phyloP scores from a whole-genome alignment of 2,329 filamentous ascomycete species.

The Alternaria conjuncta region DNA sequence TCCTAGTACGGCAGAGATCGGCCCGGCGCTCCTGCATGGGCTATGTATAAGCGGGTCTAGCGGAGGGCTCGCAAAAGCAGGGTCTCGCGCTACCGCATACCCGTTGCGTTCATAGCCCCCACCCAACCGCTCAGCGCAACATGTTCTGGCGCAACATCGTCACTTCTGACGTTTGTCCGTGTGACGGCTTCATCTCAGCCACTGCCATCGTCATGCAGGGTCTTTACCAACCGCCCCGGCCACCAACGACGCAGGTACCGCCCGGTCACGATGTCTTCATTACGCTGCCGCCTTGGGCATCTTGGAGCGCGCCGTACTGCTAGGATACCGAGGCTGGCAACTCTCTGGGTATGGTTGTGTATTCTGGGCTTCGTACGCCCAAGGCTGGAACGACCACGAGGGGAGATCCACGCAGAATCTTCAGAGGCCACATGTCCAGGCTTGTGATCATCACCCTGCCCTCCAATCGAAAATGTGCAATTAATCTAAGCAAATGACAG shows the following conservation, averaged over 20 bases:
- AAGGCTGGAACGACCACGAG: not conserved
- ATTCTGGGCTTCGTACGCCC: not conserved
- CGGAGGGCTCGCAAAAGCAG: constrained; percentile 18
- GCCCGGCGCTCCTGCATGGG: constrained; percentile 1
- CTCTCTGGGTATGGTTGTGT: not conserved
- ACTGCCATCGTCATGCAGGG: constrained; percentile 12
- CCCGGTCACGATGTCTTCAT: constrained; percentile 12
- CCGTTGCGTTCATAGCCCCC: constrained; percentile 21
- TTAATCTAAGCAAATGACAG: not conserved
- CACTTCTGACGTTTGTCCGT: constrained; percentile 27
- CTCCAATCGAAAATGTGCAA: not conserved
- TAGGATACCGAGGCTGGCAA: not conserved
- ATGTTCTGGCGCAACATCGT: constrained; percentile 22
- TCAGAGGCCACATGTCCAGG: not conserved
- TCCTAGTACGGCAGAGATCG: constrained; percentile 12
- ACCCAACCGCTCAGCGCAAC: constrained; percentile 6
- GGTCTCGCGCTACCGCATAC: constrained; percentile 13
- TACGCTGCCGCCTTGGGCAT: not conserved
- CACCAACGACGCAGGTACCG: constrained; percentile 25
- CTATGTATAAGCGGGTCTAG: constrained; percentile 7
- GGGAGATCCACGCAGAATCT: not conserved
- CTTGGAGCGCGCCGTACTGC: not conserved
- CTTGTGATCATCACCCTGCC: not conserved
- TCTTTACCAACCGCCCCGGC: not conserved
- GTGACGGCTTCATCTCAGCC: constrained; percentile 15